phyloP scores from a whole-genome alignment of 139 green algal species.

The Dunaliella primolecta region DNA sequence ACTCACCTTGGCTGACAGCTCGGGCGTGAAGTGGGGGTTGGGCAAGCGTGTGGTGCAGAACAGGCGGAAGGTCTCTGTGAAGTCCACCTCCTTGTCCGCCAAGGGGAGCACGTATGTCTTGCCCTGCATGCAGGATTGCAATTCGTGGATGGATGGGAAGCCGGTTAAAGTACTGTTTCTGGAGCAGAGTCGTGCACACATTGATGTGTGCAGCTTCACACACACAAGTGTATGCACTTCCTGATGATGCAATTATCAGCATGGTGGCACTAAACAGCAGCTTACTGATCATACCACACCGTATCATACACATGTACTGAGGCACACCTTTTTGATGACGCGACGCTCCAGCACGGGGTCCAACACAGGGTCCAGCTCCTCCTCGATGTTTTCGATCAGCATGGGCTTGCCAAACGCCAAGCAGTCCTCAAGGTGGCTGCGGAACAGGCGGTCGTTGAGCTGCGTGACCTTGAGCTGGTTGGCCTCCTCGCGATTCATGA shows the following conservation, averaged over 20 bases:
- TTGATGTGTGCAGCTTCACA: too few species aligned
- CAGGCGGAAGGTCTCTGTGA: conserved; percentile 80
- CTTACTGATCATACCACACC: too few species aligned
- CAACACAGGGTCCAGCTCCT: conserved; percentile 89
- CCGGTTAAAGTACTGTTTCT: too few species aligned
- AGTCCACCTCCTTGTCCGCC: conserved; percentile 91
- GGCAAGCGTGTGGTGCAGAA: conserved; percentile 90
- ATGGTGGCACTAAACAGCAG: too few species aligned
- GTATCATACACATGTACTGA: too few species aligned
- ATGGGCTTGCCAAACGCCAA: conserved; percentile 83
- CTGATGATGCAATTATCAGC: too few species aligned
- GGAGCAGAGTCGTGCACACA: too few species aligned
- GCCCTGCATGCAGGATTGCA: conserved; percentile 45
- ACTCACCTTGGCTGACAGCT: too few species aligned
- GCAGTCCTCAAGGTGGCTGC: conserved; percentile 89
- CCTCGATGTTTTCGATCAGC: conserved; percentile 95
- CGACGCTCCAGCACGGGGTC: conserved; percentile 84
- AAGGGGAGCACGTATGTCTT: conserved; percentile 66
- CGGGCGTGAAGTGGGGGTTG: conserved; percentile 90
- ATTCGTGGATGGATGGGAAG: too few species aligned
- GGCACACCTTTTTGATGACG: conserved; percentile 4
- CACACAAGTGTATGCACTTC: too few species aligned
- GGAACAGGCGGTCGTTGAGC: conserved; percentile 85
- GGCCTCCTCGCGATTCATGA: conserved; percentile 79
- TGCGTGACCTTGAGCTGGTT: conserved; percentile 77